A percentile compares a stretch with the other conserved stretches of the same genome.
Conservation (phyloP, 225 moss, liverwort and hornwort genomes). For the Physcomitrellopsis africana region DNA sequence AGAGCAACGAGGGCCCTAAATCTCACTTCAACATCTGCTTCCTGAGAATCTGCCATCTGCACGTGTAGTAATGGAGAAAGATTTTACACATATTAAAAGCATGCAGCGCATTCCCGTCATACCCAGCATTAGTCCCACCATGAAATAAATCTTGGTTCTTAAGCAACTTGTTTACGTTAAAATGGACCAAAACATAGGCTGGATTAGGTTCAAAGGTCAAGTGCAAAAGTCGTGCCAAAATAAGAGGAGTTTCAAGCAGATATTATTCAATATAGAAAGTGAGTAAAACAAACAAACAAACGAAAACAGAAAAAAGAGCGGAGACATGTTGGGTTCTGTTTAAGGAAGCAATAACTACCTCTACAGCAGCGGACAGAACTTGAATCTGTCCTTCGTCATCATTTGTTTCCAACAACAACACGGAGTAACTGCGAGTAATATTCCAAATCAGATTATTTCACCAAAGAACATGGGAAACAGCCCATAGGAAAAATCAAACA, state of each 20-base stretch:
- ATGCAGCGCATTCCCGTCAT: slow-evolving; percentile 20
- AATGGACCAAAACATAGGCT: slow-evolving; percentile 4
- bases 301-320: background rate
- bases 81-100: slow-evolving; percentile 1
- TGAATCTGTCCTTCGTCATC: slow-evolving; percentile 94
- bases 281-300: no score
- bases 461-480: background rate
- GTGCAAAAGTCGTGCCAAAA: slow-evolving; percentile 17
- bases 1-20: slow-evolving; percentile 92
- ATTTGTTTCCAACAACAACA: slow-evolving; percentile 64
- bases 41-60: slow-evolving; percentile 88
- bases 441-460: slow-evolving; percentile 23
- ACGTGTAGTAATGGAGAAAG: slow-evolving; percentile 17
- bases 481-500: background rate
- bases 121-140: background rate
- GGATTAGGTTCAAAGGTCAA: slow-evolving; percentile 6
- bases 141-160: background rate
- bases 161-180: no score
- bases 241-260: background rate
- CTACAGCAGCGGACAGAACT: slow-evolving; percentile 88
- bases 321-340: slow-evolving; percentile 11
- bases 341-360: slow-evolving; percentile 55
- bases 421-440: slow-evolving; percentile 74
- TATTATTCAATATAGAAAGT: background rate
- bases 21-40: slow-evolving; percentile 83